Percentiles rank a stretch among this genome's conserved stretches.
Evolutionary conservation across 176 grass and related monocot genomes (phyloP).

Genomic region (Rhynchospora breviuscula): DNA sequence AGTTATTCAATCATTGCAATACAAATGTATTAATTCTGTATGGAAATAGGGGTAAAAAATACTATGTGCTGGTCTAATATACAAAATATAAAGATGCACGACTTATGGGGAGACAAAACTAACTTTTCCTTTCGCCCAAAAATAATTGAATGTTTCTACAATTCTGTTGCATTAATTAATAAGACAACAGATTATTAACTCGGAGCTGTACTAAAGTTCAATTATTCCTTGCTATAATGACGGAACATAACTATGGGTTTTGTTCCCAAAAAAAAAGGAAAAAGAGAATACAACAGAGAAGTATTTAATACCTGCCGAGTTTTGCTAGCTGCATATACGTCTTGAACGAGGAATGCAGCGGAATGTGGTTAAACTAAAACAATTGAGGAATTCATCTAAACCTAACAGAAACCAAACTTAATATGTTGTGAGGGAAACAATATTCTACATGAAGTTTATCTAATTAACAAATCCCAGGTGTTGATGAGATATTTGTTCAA

Average conservation of each 20-base stretch:
- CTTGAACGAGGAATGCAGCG: background rate
- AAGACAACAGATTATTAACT: background rate
- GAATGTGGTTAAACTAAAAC: background rate
- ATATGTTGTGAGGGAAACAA: background rate
- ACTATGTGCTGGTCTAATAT: background rate
- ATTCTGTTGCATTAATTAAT: background rate
- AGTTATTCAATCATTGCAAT: background rate
- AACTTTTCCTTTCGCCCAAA: background rate
- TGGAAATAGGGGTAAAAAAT: background rate
- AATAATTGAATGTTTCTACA: background rate
- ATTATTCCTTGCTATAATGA: too few relatives aligned
- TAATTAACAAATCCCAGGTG: background rate
- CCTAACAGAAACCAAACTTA: background rate
- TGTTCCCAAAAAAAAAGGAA: too few relatives aligned
- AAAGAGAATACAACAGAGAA: background rate
- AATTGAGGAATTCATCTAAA: background rate
- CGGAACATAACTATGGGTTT: too few relatives aligned
- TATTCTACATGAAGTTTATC: background rate
- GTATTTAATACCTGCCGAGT: background rate
- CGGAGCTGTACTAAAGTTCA: too few relatives aligned
- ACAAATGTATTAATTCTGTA: background rate
- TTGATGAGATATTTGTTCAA: background rate
- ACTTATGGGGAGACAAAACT: background rate
- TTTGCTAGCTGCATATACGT: background rate
- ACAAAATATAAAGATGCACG: background rate